Base-by-base conservation (phyloP, 371 early-diverging fungal species). In the Amoeboaphelidium protococcarum region DNA sequence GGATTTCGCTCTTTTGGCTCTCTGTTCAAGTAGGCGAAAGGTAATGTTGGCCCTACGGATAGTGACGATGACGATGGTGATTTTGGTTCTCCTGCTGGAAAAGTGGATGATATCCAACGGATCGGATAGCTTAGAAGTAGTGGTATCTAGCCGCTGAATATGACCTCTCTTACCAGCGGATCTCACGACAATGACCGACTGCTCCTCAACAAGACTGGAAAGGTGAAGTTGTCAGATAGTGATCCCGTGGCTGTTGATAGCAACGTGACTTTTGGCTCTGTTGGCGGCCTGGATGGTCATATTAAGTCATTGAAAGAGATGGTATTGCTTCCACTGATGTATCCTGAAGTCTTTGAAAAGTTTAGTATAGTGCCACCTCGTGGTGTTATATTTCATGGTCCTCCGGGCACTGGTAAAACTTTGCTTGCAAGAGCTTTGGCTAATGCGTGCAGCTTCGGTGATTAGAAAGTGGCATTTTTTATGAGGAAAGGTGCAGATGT, bases 301-400 rank as follows among this genome's bases (percentile, higher is more conserved):
- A 58, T 62, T 44, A 52, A 58, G 23, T 54, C 54, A 45, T 47
- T 85, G 10, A 73, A 75, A 53, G 77, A 77, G 57, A 76, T 73
- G 67, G 73, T 82, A 22, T 58, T 77, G 22, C 61, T 79, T 26
- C 92, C 96, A 2, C 78, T 91, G 42, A 58, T 76, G 3, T 77
- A 78, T 48, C 81, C 82, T 2, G 76, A 80, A 47, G 59, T 74
- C 27, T 76, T 71, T 50, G 45, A 57, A 0, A 59, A 60, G 26
- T 66, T 76, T 44, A 67, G 71, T 42, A 77, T 80, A 31, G 64
- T 56, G 24, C 63, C 72, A 13, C 73, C 80, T 0, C 51, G 65
- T 6, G 79, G 79, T 4, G 66, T 78, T 1, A 52, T 77, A 20
- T 64, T 76, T 23, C 62, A 76, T 55, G 77, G 77, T 10, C 66